A percentile compares a stretch with the other conserved stretches of the same genome.
Evolutionary conservation across 805 yeast species (phyloP).

Genomic region (Lachancea kluyveri): DNA sequence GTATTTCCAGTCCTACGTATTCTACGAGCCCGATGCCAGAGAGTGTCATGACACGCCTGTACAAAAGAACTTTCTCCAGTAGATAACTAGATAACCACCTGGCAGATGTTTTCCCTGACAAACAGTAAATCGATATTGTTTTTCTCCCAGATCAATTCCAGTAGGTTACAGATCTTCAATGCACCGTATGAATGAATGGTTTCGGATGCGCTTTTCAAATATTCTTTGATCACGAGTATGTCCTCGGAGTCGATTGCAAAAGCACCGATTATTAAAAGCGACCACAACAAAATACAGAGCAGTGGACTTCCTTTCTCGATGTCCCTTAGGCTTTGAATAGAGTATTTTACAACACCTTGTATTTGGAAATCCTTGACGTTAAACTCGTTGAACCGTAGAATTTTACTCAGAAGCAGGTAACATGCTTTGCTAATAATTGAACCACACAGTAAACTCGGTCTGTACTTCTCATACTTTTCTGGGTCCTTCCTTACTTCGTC

Average conservation of each 20-base stretch:
- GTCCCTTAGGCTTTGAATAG: constrained; percentile 13
- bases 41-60: too few relatives aligned
- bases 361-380: constrained; percentile 13
- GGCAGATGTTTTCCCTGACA: constrained; percentile 12
- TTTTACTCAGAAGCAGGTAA: constrained; percentile 14
- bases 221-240: constrained; percentile 13
- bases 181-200: constrained; percentile 18
- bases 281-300: constrained; percentile 17
- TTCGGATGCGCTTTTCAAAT: constrained; percentile 15
- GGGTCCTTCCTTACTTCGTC: constrained; percentile 13
- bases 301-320: constrained; percentile 16
- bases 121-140: constrained; percentile 12
- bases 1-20: too few relatives aligned
- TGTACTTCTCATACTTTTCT: constrained; percentile 13
- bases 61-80: background rate
- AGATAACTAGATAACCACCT: constrained; percentile 11
- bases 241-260: constrained; percentile 15
- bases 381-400: constrained; percentile 10
- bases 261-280: constrained; percentile 15
- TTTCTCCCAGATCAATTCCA: constrained; percentile 14
- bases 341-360: constrained; percentile 16
- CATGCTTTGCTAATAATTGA: constrained; percentile 18
- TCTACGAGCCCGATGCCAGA: too few relatives aligned
- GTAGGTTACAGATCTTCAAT: constrained; percentile 10
- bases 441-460: constrained; percentile 18